Evolutionary conservation across 1,139 yeast genomes (phyloP), one percentile per base, ranked within the genome.

Genomic region (Kodamaea derodonti): DNA sequence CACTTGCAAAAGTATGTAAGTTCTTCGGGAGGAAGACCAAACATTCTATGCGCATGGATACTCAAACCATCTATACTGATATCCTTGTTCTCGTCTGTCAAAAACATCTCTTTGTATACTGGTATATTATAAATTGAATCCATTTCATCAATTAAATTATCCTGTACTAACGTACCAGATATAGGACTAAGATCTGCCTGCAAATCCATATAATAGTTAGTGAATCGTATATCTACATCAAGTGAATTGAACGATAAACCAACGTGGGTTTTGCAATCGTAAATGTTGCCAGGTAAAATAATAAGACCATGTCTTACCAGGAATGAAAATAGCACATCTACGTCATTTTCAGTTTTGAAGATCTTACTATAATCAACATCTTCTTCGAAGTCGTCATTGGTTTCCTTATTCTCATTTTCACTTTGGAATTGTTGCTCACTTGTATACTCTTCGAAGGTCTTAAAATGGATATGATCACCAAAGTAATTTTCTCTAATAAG

Each of bases 141-240:
- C 26, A 49, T 11, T 38, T 56, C 55, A 13, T 48, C 38, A 20
- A 43, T 18, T 4, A 17, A 20, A 13, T 32, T 26, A 4, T 38
- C 41, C 26, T 26, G 37, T 3, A 68, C 56, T 37, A 58, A 59
- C 11, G 60, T 56, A 0, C 73, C 72, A 12, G 49, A 52, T 1
- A 73, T 54, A 1, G 80, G 75, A 15, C 79, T 67, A 28, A 75
- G 62, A 43, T 78, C 75, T 14, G 78, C 80, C 44, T 79, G 81
- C 52, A 81, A 57, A 52, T 86, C 96, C 96, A 90, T 87, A 52
- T 90, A 92, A 54, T 84, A 90, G 47, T 87, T 85, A n/a, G 92
- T 83, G 56, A 87, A 84, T 35, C 97, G 65, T 25, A 86, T 66
- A 50, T 88, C 97, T 24, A 85, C 73, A 47, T 81, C 88, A 32